These are phyloP conservation scores for Ceriops zippeliana DNA, from an alignment of 345 rosid species.

Conservation along the genomic window DNA sequence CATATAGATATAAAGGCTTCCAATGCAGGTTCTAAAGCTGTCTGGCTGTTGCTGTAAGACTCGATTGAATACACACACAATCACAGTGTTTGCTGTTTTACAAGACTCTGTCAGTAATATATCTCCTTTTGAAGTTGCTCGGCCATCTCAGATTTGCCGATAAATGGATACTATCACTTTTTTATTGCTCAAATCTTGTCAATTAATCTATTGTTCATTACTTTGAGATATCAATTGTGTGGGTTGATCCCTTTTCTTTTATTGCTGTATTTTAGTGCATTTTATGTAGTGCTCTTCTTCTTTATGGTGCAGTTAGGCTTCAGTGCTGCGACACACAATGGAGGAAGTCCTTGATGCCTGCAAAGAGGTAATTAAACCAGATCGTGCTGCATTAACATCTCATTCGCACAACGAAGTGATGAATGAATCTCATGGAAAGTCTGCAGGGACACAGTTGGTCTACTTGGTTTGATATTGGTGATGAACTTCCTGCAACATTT, in stretches of 20 bases:
- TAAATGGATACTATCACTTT: too few species aligned
- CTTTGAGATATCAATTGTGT: too few species aligned
- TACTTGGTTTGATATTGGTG: slow-evolving; percentile 67
- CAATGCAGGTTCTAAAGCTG: slow-evolving; percentile 46
- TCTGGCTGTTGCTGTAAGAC: slow-evolving; percentile 84
- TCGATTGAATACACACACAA: not conserved
- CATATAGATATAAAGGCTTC: slow-evolving; percentile 26
- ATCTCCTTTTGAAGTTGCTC: not conserved
- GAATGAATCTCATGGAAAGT: slow-evolving; percentile 68
- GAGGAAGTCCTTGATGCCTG: slow-evolving; percentile 92
- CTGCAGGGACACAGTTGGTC: slow-evolving; percentile 46
- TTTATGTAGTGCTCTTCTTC: not conserved
- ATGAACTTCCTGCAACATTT: slow-evolving; percentile 43
- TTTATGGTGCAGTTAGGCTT: slow-evolving; percentile 64
- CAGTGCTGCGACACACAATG: slow-evolving; percentile 87
- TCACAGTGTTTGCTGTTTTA: not conserved
- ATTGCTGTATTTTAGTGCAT: not conserved
- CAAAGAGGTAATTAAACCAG: slow-evolving; percentile 76
- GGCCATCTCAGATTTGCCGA: too few species aligned
- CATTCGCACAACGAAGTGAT: slow-evolving; percentile 66
- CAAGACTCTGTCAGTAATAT: slow-evolving; percentile 9
- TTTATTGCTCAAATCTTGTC: too few species aligned
- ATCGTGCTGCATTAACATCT: slow-evolving; percentile 52
- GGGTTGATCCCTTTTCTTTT: too few species aligned
- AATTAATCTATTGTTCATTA: too few species aligned